Base-by-base conservation (phyloP, 371 early-diverging fungal genomes). In the Lichtheimia ramosa region DNA sequence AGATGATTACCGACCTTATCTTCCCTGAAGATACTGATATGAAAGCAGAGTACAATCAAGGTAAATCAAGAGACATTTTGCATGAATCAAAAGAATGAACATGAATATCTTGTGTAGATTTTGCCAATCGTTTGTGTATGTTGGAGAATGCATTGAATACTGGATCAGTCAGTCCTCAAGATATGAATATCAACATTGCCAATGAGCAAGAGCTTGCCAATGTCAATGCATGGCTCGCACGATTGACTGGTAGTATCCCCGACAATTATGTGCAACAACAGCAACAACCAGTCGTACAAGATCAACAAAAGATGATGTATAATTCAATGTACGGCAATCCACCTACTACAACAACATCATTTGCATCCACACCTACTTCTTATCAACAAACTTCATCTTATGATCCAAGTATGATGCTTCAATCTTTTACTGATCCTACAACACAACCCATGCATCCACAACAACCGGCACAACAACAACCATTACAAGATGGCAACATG, bases 191-290 rank as follows among this genome's bases (percentile, higher is more conserved):
- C 6, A 66, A 75, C 23, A 62, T 71, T 34, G 67, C 66, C 23
- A 56, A 69, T 20, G 64, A 69, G 15, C 70, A 73, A n/a, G 69
- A 77, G 24, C 54, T 77, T 6, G 69, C 73, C 1, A 72, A 75
- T 7, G 64, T 75, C n/a, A 75, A 63, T 39, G 69, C 71, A 42
- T 81, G 77, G 81, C 56, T 71, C 10, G 63, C 65, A 5, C 68
- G 59, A 23, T 43, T 68, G 14, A 41, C 53, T 5, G 54, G 58
- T 12, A 60, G 61, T 18, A 68, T 68, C 50, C 58, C 58, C 25
- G 39, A 48, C 46, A 56, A 28, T n/a, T 34, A 52, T n/a, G 55
- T 18, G n/a, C 51, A 51, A 23, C 21, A 51, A 40, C 28, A 12
- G 10, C 48, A 63, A 18, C 43, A 43, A 43, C 24, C n/a, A 6